These are phyloP conservation scores for Parvularia atlantis DNA, from an alignment of 78 protist genomes.

Conservation along the genomic window DNA sequence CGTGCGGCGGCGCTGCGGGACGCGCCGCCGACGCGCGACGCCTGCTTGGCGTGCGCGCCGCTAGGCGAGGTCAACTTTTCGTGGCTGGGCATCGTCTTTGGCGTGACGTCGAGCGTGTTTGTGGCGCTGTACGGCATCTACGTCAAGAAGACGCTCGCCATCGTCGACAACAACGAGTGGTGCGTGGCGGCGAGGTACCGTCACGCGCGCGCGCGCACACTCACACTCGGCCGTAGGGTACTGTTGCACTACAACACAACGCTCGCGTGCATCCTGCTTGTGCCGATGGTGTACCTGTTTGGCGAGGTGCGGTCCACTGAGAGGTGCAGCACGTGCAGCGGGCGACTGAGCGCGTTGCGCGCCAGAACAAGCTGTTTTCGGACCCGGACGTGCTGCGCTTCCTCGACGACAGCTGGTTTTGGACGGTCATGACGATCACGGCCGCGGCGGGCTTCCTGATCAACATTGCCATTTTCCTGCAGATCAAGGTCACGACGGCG, in stretches of 20 bases:
- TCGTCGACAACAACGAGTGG: slow-evolving; percentile 47
- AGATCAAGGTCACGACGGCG: slow-evolving; percentile 61
- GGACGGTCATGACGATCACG: slow-evolving; percentile 49
- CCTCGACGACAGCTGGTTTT: slow-evolving; percentile 16
- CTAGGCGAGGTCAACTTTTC: slow-evolving; percentile 62
- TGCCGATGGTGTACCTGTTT: slow-evolving; percentile 32
- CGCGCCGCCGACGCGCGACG: too few relatives aligned
- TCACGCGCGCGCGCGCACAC: too few relatives aligned
- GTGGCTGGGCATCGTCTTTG: slow-evolving; percentile 60
- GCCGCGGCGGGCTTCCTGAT: slow-evolving; percentile 44
- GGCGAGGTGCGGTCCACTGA: slow-evolving; percentile 31
- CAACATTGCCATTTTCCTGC: slow-evolving; percentile 65
- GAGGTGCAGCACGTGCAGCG: background rate
- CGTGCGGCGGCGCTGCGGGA: too few relatives aligned
- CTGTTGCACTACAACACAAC: slow-evolving; percentile 33
- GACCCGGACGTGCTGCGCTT: background rate
- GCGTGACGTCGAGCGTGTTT: slow-evolving; percentile 49
- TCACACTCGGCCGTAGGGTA: too few relatives aligned
- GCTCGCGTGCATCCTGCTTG: slow-evolving; percentile 31
- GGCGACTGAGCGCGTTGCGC: too few relatives aligned
- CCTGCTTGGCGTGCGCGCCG: too few relatives aligned
- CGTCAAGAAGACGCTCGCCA: slow-evolving; percentile 44
- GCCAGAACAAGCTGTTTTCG: too few relatives aligned
- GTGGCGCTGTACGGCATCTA: slow-evolving; percentile 62
- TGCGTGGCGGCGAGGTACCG: too few relatives aligned